Evolutionary conservation across 2,329 filamentous ascomycete species (phyloP).

Genomic region (Pseudogymnoascus sp.): DNA sequence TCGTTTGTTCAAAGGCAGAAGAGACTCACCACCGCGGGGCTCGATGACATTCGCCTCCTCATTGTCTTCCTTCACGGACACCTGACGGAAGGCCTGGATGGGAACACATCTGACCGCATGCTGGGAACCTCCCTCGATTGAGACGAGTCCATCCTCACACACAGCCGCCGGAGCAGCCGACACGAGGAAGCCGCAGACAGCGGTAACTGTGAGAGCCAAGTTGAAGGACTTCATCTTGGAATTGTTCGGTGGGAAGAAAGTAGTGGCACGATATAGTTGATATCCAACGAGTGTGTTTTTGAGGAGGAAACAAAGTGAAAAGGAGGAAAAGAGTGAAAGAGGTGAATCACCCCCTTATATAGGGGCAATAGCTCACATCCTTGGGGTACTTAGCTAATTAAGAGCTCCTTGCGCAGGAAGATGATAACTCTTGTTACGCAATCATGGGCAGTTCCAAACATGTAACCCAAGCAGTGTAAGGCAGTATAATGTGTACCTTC

Average conservation of each 20-base stretch:
- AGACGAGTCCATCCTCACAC: background rate
- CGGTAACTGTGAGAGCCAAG: background rate
- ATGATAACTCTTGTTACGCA: background rate
- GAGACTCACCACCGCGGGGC: background rate
- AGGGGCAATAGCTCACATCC: background rate
- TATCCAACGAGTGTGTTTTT: background rate
- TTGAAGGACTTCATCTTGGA: background rate
- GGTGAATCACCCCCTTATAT: background rate
- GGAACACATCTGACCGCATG: background rate
- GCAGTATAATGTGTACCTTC: slow-evolving; percentile 1
- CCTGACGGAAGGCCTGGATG: background rate
- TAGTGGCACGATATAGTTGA: background rate
- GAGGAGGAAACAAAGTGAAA: background rate
- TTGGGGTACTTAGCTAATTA: background rate
- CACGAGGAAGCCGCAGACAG: background rate
- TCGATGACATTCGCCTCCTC: background rate
- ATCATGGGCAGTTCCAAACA: background rate
- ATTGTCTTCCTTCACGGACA: background rate
- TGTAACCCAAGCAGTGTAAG: background rate
- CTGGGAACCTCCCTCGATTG: background rate
- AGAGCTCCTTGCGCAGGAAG: background rate
- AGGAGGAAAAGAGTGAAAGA: background rate
- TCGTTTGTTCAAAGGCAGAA: background rate
- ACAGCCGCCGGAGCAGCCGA: background rate
- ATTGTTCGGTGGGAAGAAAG: background rate